Evolutionary conservation across 2,329 filamentous ascomycete genomes (phyloP).

Genomic region (Venturia effusa): DNA sequence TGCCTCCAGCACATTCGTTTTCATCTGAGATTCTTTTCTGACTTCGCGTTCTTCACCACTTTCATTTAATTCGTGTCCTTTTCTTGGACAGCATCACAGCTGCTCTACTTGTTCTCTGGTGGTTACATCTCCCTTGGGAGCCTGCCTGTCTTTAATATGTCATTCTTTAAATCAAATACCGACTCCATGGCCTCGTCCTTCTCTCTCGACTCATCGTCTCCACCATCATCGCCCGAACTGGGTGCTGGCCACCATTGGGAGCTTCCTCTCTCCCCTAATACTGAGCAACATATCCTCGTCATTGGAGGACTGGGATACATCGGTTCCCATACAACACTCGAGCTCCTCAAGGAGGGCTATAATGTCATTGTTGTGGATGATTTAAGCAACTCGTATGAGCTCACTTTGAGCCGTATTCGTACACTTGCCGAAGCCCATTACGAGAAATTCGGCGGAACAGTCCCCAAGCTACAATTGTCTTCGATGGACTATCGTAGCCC

Average conservation of each 20-base stretch:
- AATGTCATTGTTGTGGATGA: slow-evolving; percentile 40
- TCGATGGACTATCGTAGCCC: slow-evolving; percentile 37
- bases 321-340: slow-evolving; percentile 44
- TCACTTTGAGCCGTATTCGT: slow-evolving; percentile 27
- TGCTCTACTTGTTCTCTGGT: not conserved
- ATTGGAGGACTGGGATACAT: slow-evolving; percentile 46
- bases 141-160: not conserved
- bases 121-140: not conserved
- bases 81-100: not conserved
- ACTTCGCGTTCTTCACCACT: not conserved
- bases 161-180: not conserved
- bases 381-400: slow-evolving; percentile 34
- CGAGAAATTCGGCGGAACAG: slow-evolving; percentile 26
- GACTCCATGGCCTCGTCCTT: not conserved
- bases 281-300: slow-evolving; percentile 36
- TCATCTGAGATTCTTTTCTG: not conserved
- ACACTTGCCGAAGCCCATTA: slow-evolving; percentile 28
- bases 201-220: not conserved
- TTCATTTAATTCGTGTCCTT: not conserved
- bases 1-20: not conserved
- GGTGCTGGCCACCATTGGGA: not conserved
- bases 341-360: slow-evolving; percentile 43
- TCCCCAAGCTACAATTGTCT: slow-evolving; percentile 36
- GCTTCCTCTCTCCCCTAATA: slow-evolving; percentile 12
- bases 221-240: not conserved